Percentiles rank a stretch among this genome's conserved stretches.
These are phyloP conservation scores for Suillus tomentosus DNA, from an alignment of 768 basidiomycete species.

Conservation along the genomic window DNA sequence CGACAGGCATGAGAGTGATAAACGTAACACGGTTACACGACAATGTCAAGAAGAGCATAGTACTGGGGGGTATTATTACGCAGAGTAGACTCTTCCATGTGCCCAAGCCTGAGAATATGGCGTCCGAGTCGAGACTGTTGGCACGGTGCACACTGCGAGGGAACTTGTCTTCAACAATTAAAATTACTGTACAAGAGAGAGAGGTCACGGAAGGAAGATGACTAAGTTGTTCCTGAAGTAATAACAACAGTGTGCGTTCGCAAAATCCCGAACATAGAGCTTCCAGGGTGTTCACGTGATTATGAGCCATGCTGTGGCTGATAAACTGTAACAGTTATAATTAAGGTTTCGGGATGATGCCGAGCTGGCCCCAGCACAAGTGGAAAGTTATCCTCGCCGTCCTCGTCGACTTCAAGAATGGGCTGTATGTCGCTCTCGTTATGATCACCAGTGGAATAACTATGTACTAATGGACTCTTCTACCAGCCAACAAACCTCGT, in stretches of 20 bases:
- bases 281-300: constrained; percentile 6
- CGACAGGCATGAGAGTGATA: not conserved
- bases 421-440: constrained; percentile 65
- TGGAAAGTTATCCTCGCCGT: constrained; percentile 38
- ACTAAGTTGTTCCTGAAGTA: too few species aligned
- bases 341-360: constrained; percentile 46
- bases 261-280: too few species aligned
- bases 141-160: not conserved
- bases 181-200: too few species aligned
- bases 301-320: constrained; percentile 26
- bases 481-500: constrained; percentile 94
- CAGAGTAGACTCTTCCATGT: not conserved
- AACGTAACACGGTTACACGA: not conserved
- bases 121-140: not conserved
- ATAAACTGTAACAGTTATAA: constrained; percentile 44
- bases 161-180: not conserved
- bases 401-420: constrained; percentile 68
- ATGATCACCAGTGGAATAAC: not conserved
- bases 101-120: not conserved
- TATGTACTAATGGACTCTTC: not conserved
- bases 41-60: not conserved
- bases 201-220: too few species aligned
- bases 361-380: constrained; percentile 18
- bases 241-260: too few species aligned
- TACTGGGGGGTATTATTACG: not conserved